These are phyloP conservation scores for Bryoerythrophyllum caledonicum DNA, from an alignment of 225 moss, liverwort and hornwort genomes.

Conservation along the genomic window DNA sequence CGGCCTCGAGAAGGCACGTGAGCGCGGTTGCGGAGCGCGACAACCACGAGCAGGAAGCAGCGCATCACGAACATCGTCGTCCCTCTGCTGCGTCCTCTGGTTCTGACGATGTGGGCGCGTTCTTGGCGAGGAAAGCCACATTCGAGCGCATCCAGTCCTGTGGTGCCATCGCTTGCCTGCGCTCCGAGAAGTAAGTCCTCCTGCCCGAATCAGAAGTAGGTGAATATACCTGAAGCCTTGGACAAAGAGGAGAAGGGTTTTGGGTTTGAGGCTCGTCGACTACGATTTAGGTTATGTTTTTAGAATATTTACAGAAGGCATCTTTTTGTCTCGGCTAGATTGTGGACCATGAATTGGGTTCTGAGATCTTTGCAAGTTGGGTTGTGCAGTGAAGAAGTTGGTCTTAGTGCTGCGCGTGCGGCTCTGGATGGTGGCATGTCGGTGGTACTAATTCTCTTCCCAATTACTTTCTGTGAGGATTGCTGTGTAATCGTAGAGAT, in stretches of 20 bases:
- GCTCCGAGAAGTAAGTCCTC: constrained; percentile 49
- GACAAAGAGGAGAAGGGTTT: not conserved
- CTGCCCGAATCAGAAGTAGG: too few relatives aligned
- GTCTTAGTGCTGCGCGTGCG: constrained; percentile 76
- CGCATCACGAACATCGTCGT: not conserved
- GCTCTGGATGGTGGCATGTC: constrained; percentile 79
- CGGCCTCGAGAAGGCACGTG: not conserved
- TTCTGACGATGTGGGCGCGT: constrained; percentile 12
- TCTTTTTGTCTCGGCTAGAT: not conserved
- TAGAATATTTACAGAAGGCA: not conserved
- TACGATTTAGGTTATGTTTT: not conserved
- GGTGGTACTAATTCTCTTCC: constrained; percentile 50
- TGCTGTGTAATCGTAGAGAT: not conserved
- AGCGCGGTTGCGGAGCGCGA: not conserved
- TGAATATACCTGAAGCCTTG: too few relatives aligned
- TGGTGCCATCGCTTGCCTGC: constrained; percentile 68
- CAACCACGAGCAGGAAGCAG: not conserved
- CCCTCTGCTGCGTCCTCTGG: not conserved
- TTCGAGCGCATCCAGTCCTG: constrained; percentile 40
- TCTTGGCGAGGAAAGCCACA: constrained; percentile 32
- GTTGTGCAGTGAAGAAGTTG: constrained; percentile 64
- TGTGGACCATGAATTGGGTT: not conserved
- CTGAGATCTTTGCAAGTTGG: not conserved
- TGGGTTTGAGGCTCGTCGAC: not conserved
- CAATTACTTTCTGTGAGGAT: not conserved